phyloP scores from a whole-genome alignment of 306 rosid genomes.

The Dalbergia oliveri region DNA sequence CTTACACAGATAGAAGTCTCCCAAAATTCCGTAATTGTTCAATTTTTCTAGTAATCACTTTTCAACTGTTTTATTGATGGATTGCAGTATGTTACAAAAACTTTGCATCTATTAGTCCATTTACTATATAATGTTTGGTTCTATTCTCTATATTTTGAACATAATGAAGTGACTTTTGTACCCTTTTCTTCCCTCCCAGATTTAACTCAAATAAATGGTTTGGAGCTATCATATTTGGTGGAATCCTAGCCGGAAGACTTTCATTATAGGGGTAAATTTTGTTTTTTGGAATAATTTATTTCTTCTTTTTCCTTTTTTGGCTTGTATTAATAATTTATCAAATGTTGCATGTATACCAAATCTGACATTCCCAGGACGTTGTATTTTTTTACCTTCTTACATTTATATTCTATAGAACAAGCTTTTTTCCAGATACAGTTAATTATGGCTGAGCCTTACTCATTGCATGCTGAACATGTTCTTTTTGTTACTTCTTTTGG shows the following conservation, averaged over 20 bases:
- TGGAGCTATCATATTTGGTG: constrained; percentile 87
- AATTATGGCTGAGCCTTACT: constrained; percentile 20
- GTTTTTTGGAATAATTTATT: neutral
- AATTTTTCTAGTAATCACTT: constrained; percentile 26
- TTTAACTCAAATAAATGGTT: constrained; percentile 97
- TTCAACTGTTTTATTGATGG: constrained; percentile 9
- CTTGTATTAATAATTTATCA: constrained; percentile 3
- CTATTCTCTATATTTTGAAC: constrained; percentile 26
- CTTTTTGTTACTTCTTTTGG: constrained; percentile 12
- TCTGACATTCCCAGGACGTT: neutral
- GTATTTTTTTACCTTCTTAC: constrained; percentile 8
- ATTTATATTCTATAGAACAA: neutral
- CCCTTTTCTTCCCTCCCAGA: constrained; percentile 52
- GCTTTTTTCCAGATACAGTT: neutral
- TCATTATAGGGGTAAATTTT: constrained; percentile 56
- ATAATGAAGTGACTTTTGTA: constrained; percentile 25
- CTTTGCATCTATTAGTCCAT: neutral
- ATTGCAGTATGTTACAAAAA: constrained; percentile 10
- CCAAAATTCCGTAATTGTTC: constrained; percentile 21
- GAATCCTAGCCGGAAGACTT: constrained; percentile 77
- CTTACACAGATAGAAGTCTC: constrained; percentile 11
- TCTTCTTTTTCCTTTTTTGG: neutral
- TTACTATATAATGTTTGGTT: constrained; percentile 19
- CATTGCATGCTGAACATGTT: constrained; percentile 24
- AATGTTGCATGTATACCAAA: neutral